Conservation (phyloP, 2,329 filamentous ascomycete species). For the Coniochaeta sp. region DNA sequence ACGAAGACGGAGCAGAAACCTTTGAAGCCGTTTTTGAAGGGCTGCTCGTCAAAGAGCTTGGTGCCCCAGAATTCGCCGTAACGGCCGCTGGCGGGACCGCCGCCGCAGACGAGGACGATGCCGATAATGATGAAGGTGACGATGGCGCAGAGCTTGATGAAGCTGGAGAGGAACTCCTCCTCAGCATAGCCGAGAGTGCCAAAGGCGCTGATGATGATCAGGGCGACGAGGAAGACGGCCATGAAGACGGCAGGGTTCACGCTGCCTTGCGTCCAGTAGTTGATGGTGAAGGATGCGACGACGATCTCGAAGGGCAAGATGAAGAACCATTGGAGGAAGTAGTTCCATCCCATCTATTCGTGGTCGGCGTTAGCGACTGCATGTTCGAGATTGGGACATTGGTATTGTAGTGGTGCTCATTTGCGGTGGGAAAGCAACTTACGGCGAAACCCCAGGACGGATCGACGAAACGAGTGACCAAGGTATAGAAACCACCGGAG, state of each 20-base stretch:
- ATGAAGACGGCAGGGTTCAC: slow-evolving; percentile 45
- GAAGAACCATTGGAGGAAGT: slow-evolving; percentile 48
- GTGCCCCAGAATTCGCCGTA: slow-evolving; percentile 69
- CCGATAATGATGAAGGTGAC: slow-evolving; percentile 43
- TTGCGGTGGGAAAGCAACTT: neutral
- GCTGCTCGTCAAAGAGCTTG: slow-evolving; percentile 58
- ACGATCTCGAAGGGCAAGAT: slow-evolving; percentile 55
- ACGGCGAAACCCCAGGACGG: slow-evolving; percentile 48
- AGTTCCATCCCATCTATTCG: slow-evolving; percentile 37
- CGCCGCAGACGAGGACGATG: slow-evolving; percentile 28
- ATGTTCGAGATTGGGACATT: neutral
- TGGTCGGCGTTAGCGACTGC: neutral
- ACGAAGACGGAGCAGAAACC: slow-evolving; percentile 43
- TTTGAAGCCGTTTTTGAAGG: slow-evolving; percentile 33
- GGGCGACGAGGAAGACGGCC: slow-evolving; percentile 44
- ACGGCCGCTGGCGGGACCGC: slow-evolving; percentile 34
- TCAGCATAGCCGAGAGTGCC: neutral
- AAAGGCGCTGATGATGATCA: slow-evolving; percentile 10
- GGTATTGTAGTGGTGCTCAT: too few species aligned
- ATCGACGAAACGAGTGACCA: slow-evolving; percentile 51
- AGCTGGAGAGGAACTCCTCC: neutral
- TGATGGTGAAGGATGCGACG: slow-evolving; percentile 54
- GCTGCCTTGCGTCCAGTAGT: slow-evolving; percentile 52
- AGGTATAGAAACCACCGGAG: slow-evolving; percentile 58
- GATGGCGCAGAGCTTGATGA: neutral